A percentile compares a stretch with the other conserved stretches of the same genome.
These are phyloP conservation scores for Funneliformis geosporum DNA, from an alignment of 192 early-diverging fungal genomes.

Conservation along the genomic window DNA sequence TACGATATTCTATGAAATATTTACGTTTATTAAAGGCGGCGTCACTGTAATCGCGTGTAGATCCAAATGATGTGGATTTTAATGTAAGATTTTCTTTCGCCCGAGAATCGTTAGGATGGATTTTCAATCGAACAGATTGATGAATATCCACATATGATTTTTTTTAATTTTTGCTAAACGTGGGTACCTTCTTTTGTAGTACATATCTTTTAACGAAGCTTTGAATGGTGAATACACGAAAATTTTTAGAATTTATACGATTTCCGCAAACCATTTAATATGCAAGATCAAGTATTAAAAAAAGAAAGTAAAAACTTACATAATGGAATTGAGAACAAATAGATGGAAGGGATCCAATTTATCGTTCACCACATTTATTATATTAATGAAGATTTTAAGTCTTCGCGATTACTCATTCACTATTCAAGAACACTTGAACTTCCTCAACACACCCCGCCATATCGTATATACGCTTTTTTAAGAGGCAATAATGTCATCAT, in stretches of 20 bases:
- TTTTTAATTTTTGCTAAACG: slow-evolving; percentile 77
- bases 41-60: slow-evolving; percentile 56
- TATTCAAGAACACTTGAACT: slow-evolving; percentile 88
- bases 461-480: slow-evolving; percentile 93
- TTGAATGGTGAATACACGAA: too few relatives aligned
- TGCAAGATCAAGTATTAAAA: too few relatives aligned
- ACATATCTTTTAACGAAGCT: slow-evolving; percentile 96
- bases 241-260: too few relatives aligned
- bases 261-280: too few relatives aligned
- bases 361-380: slow-evolving; percentile 79
- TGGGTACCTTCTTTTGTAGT: slow-evolving; percentile 93
- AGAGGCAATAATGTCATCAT: slow-evolving; percentile 80
- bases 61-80: slow-evolving; percentile 72
- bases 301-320: slow-evolving; percentile 39
- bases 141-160: too few relatives aligned
- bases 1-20: too few relatives aligned
- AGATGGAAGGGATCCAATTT: slow-evolving; percentile 85
- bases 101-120: slow-evolving; percentile 95
- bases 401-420: slow-evolving; percentile 43
- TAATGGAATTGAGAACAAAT: slow-evolving; percentile 92
- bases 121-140: slow-evolving; percentile 49
- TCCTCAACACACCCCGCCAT: slow-evolving; percentile 84
- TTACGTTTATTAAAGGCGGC: slow-evolving; percentile 70
- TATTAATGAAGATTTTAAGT: slow-evolving; percentile 54
- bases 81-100: slow-evolving; percentile 97